Evolutionary conservation across 2,329 filamentous ascomycete genomes (phyloP), one percentile per base, ranked within the genome.

Genomic region (Didymella lethalis): DNA sequence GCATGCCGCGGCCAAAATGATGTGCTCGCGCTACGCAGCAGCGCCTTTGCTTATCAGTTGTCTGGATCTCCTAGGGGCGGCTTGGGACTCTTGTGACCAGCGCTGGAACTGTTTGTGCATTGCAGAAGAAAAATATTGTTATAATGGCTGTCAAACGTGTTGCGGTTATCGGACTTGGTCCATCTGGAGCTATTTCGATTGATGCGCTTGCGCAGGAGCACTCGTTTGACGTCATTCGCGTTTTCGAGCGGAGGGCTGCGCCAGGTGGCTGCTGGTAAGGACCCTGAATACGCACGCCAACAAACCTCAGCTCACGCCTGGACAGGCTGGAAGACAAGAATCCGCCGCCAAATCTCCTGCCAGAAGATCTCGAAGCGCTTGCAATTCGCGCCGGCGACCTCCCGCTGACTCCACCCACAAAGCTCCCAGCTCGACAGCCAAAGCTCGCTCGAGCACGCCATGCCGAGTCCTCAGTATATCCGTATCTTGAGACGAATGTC

Each of bases 401-500:
- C 18, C 55, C 68, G 16, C 43, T 69, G 4, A 29, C 49, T 18
- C 51, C 60, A 3, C 72, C 72, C 7, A 23, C 63, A 8, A 57
- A 56, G 1, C 57, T 74, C 1, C 72, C 72, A 6, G 53, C 62
- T 25, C 56, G 55, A 41, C 64, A 64, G n/a, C 46, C 64, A 4
- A 67, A 56, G 32, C 29, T 57, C 16, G 48, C 54, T 5, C 64
- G 66, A 25, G 57, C 59, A 2, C 64, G 71, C 46, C 66, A 70
- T 62, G 56, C 69, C 4, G 70, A 74, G 36, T 71, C 71, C 2
- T 70, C 72, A 0, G 64, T 89, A 18, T 89, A 89, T 63, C 84
- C 85, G 0, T 83, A 84, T 20, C 75, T 90, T n/a, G 85, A 90
- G 68, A 90, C 86, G 2, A 90, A 90, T 62, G 84, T 90, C 43